phyloP scores from a whole-genome alignment of 2,329 filamentous ascomycete genomes.

The Beauveria scarabaeidicola region DNA sequence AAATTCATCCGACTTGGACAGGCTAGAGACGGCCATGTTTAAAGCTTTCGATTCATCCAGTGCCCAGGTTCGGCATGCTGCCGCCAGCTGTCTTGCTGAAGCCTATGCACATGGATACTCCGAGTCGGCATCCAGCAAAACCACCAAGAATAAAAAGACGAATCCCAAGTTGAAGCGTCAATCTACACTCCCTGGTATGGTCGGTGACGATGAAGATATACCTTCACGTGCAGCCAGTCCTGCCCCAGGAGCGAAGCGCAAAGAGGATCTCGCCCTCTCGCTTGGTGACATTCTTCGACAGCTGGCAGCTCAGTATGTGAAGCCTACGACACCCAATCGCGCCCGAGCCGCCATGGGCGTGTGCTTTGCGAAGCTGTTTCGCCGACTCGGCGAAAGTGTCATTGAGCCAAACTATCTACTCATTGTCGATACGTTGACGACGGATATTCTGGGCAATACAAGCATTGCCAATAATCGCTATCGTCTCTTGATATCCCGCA shows the following conservation, averaged over 20 bases:
- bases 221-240: conserved; percentile 63
- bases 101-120: conserved; percentile 71
- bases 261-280: conserved; percentile 63
- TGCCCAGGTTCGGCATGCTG: conserved; percentile 70
- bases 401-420: conserved; percentile 74
- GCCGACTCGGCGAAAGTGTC: conserved; percentile 69
- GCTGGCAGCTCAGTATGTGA: conserved; percentile 72
- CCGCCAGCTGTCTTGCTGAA: conserved; percentile 75
- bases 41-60: conserved; percentile 78
- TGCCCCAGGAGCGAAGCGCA: conserved; percentile 58
- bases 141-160: conserved; percentile 60
- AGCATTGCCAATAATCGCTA: conserved; percentile 79
- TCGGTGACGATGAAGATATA: conserved; percentile 67
- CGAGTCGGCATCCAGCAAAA: conserved; percentile 38
- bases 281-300: conserved; percentile 71
- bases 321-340: conserved; percentile 68
- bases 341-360: conserved; percentile 75
- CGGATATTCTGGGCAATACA: conserved; percentile 68
- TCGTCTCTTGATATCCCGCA: conserved; percentile 73
- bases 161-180: conserved; percentile 54
- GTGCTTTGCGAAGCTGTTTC: conserved; percentile 77
- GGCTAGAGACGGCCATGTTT: conserved; percentile 71
- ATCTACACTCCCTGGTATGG: conserved; percentile 47
- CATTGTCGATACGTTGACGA: conserved; percentile 72
- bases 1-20: conserved; percentile 84